A percentile compares a stretch with the other conserved stretches of the same genome.
These are phyloP conservation scores for Xylaria acuta DNA, from an alignment of 495 filamentous ascomycete species.

Conservation along the genomic window DNA sequence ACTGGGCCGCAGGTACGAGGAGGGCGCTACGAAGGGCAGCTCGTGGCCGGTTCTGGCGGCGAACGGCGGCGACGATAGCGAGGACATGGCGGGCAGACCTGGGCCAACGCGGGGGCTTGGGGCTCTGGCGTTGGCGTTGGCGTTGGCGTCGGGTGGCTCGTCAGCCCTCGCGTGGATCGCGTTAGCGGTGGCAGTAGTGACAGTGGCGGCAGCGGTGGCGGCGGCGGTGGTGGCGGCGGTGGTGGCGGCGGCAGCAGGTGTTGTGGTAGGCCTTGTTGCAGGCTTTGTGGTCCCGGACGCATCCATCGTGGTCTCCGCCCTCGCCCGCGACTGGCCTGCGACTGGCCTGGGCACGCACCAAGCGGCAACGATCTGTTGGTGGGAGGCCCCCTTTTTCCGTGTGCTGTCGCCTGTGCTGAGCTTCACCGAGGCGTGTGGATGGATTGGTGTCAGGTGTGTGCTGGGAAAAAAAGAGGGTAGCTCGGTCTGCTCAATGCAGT, in stretches of 20 bases:
- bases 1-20: slow-evolving; percentile 81
- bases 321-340: slow-evolving; percentile 2
- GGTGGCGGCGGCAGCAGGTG: neutral
- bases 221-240: neutral
- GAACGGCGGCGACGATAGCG: slow-evolving; percentile 1
- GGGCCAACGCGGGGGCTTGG: slow-evolving; percentile 21
- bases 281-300: slow-evolving; percentile 21
- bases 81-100: slow-evolving; percentile 18
- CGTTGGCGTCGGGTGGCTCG: slow-evolving; percentile 7
- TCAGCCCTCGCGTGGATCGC: slow-evolving; percentile 12
- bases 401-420: slow-evolving; percentile 11
- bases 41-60: slow-evolving; percentile 51
- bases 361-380: slow-evolving; percentile 22
- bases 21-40: slow-evolving; percentile 74
- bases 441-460: slow-evolving; percentile 24
- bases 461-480: slow-evolving; percentile 26
- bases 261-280: neutral
- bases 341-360: slow-evolving; percentile 15
- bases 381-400: neutral
- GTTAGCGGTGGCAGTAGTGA: neutral
- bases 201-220: neutral
- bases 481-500: slow-evolving; percentile 24
- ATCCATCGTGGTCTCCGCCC: slow-evolving; percentile 28
- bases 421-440: slow-evolving; percentile 28
- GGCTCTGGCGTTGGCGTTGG: neutral